A percentile compares a stretch with the other conserved stretches of the same genome.
These are phyloP conservation scores for Saturnispora dispora DNA, from an alignment of 805 yeast species.

Conservation along the genomic window DNA sequence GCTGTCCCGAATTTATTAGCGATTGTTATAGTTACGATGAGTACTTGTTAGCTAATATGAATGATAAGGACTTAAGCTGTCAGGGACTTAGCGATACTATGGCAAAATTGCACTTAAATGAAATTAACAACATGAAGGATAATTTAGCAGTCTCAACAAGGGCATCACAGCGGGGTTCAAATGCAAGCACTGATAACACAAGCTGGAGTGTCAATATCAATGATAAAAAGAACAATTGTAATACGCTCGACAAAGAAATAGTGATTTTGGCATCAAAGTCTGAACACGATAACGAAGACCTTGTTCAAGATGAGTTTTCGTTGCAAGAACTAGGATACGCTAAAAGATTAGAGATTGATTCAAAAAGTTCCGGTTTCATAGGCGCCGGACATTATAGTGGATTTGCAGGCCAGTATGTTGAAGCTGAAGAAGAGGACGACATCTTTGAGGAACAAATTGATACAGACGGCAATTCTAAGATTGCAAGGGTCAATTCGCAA, in stretches of 20 bases:
- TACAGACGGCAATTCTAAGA: neutral
- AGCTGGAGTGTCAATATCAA: neutral
- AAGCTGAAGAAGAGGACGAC: neutral
- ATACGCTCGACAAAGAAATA: neutral
- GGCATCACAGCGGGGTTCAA: conserved; percentile 2
- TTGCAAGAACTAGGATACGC: neutral
- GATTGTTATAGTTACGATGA: conserved; percentile 5
- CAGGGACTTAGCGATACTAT: neutral
- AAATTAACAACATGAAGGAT: neutral
- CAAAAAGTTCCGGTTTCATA: neutral
- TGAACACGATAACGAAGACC: neutral
- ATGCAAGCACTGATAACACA: conserved; percentile 4
- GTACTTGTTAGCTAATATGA: neutral
- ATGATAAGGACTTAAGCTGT: neutral
- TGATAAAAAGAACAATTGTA: neutral
- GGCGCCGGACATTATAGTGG: conserved; percentile 7
- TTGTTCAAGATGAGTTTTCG: conserved; percentile 1
- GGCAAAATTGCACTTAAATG: neutral
- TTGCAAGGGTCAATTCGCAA: neutral
- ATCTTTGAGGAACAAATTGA: neutral
- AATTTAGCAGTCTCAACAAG: neutral
- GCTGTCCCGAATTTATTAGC: conserved; percentile 9
- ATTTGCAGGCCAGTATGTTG: conserved; percentile 3
- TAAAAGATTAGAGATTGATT: neutral
- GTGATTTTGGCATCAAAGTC: neutral